Base-by-base conservation (phyloP, 306 rosid species). In the Dalbergia oliveri region DNA sequence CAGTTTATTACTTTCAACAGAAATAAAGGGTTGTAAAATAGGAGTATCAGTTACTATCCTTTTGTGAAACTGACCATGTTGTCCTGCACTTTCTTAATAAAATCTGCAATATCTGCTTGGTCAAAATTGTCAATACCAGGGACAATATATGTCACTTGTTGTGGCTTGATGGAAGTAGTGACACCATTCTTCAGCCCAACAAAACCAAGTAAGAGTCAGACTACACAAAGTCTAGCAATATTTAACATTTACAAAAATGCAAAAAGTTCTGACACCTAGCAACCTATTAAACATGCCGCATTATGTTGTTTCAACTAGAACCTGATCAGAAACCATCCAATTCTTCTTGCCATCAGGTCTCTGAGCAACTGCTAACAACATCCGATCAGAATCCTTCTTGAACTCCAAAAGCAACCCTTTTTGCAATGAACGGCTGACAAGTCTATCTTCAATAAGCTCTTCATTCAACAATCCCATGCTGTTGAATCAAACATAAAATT, bases 241-340 rank as follows among this genome's bases (percentile, higher is more conserved):
- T 31, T 69, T 61, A 73, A 75, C 86, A 64, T 79, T 72, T 80
- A 57, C 63, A 26, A 84, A 60, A 61, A 74, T 65, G 84, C 88
- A 73, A 79, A 75, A 82, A 76, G 82, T 82, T 82, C 82, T 83
- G 81, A 87, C 93, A 89, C 96, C 94, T 88, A 93, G 98, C 93
- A 93, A 89, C 93, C 93, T 88, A 96, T 89, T 89, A 87, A 90
- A 91, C 84, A 90, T 86, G 93, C 90, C 67, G 91, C 91, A 88
- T 80, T 81, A 86, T 90, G 93, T 85, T 93, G 93, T 88, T 86
- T 91, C 89, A 75, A 93, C 85, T 81, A 90, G 91, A 93, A 93
- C 98, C 99, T 96, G 97, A 96, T 96, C 99, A 69, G 86, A 91
- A 87, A 96, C 99, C 93, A 91, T 91, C 99, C 99, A 96, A 81